These are phyloP conservation scores for Candida sp. DNA, from an alignment of 1,139 yeast genomes.

Conservation along the genomic window DNA sequence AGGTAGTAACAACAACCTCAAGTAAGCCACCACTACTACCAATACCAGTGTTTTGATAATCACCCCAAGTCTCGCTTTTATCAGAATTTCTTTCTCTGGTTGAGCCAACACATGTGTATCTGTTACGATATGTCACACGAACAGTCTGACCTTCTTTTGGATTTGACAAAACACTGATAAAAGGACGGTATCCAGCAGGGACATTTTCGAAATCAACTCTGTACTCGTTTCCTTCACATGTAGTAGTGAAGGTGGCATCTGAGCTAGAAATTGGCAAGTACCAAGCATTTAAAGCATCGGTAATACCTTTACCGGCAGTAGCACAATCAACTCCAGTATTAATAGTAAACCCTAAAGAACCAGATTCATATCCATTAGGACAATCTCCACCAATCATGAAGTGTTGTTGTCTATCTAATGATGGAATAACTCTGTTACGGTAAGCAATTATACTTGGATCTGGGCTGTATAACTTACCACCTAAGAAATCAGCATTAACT, in stretches of 20 bases:
- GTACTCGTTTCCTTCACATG: slow-evolving; percentile 11
- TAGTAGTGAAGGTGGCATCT: slow-evolving; percentile 5
- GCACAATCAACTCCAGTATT: slow-evolving; percentile 10
- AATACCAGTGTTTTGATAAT: background rate
- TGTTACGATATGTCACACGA: slow-evolving; percentile 4
- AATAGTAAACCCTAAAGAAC: slow-evolving; percentile 18
- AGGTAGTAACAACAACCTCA: slow-evolving; percentile 3
- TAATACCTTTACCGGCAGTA: slow-evolving; percentile 4
- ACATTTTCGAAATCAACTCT: slow-evolving; percentile 13
- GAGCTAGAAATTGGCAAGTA: slow-evolving; percentile 10
- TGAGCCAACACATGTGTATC: slow-evolving; percentile 7
- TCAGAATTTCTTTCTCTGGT: background rate
- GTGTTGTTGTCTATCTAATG: slow-evolving; percentile 12
- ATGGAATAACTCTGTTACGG: slow-evolving; percentile 12
- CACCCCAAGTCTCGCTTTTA: background rate
- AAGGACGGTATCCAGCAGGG: slow-evolving; percentile 26
- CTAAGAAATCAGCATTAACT: slow-evolving; percentile 13
- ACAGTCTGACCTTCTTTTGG: background rate
- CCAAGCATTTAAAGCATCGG: slow-evolving; percentile 20
- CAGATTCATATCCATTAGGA: slow-evolving; percentile 20
- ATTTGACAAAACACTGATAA: slow-evolving; percentile 11
- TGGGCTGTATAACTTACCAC: slow-evolving; percentile 4
- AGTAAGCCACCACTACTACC: background rate
- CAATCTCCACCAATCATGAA: slow-evolving; percentile 19
- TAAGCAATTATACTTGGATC: slow-evolving; percentile 4